Conservation (phyloP, 2,329 filamentous ascomycete genomes). For the Neofusicoccum parvum region DNA sequence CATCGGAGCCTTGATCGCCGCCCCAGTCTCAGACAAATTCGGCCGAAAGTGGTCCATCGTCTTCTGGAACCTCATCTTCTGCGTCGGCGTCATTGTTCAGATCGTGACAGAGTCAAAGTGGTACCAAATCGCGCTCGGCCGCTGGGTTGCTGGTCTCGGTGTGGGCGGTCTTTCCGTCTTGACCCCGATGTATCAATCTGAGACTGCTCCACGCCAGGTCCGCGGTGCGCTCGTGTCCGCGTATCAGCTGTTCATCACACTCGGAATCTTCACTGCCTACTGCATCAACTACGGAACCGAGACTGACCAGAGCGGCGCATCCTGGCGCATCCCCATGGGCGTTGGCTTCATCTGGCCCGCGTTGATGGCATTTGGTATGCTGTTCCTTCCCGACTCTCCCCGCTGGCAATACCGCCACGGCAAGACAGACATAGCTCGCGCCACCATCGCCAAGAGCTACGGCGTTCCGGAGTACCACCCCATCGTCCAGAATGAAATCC, state of each 20-base stretch:
- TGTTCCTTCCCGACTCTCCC: conserved; percentile 59
- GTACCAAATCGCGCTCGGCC: conserved; percentile 66
- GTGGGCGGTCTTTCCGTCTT: conserved; percentile 66
- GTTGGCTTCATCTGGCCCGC: conserved; percentile 59
- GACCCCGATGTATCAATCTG: conserved; percentile 64
- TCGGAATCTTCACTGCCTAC: conserved; percentile 61
- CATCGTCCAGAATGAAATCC: conserved; percentile 54
- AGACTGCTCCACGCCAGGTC: conserved; percentile 65
- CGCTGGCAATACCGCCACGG: conserved; percentile 61
- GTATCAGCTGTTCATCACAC: conserved; percentile 71
- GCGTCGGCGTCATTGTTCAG: conserved; percentile 66
- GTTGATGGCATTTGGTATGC: conserved; percentile 57
- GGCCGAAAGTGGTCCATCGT: conserved; percentile 66
- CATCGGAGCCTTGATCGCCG: conserved; percentile 64
- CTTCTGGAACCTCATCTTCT: conserved; percentile 64
- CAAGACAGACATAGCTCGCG: conserved; percentile 53
- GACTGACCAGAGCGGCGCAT: conserved; percentile 42
- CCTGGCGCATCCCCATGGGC: conserved; percentile 67
- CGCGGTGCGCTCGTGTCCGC: conserved; percentile 60
- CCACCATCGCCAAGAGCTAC: conserved; percentile 57
- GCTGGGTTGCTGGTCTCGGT: conserved; percentile 67
- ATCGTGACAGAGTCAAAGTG: conserved; percentile 60
- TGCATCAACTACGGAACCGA: conserved; percentile 63
- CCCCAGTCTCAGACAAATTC: conserved; percentile 62
- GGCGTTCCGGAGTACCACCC: conserved; percentile 59